These are phyloP conservation scores for Chimonanthus praecox DNA, from an alignment of 164 flowering plant species.

Conservation along the genomic window DNA sequence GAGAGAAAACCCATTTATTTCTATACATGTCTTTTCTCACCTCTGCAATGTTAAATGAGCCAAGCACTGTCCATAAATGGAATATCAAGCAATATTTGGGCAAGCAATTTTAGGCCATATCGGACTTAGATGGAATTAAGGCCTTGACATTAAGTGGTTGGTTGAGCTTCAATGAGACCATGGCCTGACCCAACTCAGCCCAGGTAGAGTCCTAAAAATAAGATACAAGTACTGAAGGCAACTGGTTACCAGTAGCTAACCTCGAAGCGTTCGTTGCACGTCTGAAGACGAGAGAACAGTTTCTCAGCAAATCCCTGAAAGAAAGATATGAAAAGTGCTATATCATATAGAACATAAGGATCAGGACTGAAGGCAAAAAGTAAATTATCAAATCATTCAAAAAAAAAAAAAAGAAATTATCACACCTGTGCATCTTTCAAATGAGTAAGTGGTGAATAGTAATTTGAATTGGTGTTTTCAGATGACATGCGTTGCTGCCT, in stretches of 20 bases:
- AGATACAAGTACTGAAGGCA: neutral
- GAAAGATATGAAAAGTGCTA: neutral
- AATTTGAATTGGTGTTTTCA: constrained; percentile 39
- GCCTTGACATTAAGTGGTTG: too few relatives aligned
- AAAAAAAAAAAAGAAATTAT: constrained; percentile 20
- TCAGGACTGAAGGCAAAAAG: neutral
- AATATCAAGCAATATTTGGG: too few relatives aligned
- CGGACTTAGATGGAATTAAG: too few relatives aligned
- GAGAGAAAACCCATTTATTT: too few relatives aligned
- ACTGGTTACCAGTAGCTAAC: constrained; percentile 21
- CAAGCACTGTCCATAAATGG: too few relatives aligned
- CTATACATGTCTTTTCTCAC: too few relatives aligned
- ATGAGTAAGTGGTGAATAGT: constrained; percentile 79
- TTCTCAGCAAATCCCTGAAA: constrained; percentile 72
- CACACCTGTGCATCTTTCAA: constrained; percentile 86
- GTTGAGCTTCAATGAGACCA: too few relatives aligned
- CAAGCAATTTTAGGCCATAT: too few relatives aligned
- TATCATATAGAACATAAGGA: neutral
- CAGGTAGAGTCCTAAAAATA: neutral
- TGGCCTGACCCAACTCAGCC: too few relatives aligned
- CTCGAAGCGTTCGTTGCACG: constrained; percentile 83
- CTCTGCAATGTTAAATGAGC: too few relatives aligned
- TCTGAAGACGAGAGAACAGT: constrained; percentile 66
- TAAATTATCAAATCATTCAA: neutral
- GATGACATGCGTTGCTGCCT: constrained; percentile 69